Percentiles rank a stretch among this genome's conserved stretches.
Evolutionary conservation across 345 rosid genomes (phyloP).

Genomic region (Eucalyptus marginata): DNA sequence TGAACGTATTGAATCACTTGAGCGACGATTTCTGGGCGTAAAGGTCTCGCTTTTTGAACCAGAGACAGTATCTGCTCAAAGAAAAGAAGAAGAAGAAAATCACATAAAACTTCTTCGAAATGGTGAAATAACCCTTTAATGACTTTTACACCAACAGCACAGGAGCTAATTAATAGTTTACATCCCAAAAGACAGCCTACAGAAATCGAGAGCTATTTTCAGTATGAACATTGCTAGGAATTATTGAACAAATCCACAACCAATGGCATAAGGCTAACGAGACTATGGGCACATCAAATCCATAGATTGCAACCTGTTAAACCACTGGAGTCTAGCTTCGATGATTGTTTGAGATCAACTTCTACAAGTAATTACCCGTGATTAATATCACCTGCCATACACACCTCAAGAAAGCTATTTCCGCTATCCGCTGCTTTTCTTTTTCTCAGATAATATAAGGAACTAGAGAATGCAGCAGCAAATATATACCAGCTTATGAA

Average conservation of each 20-base stretch:
- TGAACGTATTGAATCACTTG: slow-evolving; percentile 10
- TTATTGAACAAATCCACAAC: neutral
- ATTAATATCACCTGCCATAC: neutral
- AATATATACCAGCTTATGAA: neutral
- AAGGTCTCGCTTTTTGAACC: slow-evolving; percentile 3
- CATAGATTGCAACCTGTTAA: neutral
- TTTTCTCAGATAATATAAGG: neutral
- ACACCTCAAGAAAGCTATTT: neutral
- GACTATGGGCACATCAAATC: neutral
- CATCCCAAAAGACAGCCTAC: neutral
- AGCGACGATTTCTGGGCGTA: neutral
- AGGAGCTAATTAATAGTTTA: neutral
- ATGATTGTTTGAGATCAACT: neutral
- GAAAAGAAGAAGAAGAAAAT: neutral
- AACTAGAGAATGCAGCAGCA: neutral
- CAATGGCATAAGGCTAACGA: neutral
- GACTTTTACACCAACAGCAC: neutral
- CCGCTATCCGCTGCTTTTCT: neutral
- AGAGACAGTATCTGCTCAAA: slow-evolving; percentile 18
- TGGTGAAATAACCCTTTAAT: neutral
- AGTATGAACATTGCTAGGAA: neutral
- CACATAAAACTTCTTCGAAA: neutral
- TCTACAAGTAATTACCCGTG: neutral
- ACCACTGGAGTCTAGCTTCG: neutral
- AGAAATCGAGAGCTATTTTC: neutral